These are phyloP conservation scores for Cyphellophora attinorum DNA, from an alignment of 2,329 filamentous ascomycete species.

Conservation along the genomic window DNA sequence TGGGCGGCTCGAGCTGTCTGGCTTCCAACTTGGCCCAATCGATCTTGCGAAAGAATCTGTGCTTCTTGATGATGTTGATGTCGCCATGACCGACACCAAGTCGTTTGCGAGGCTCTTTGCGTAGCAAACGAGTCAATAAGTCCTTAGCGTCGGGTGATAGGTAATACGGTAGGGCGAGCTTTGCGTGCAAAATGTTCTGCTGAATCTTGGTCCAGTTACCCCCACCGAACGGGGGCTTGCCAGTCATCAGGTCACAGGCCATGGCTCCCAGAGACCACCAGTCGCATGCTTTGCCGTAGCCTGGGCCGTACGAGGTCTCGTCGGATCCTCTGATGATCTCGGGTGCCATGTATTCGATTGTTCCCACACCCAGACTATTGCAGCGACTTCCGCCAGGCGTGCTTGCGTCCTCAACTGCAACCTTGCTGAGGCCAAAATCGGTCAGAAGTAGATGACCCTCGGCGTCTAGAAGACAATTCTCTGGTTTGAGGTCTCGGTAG, in stretches of 20 bases:
- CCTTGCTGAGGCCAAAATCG: constrained; percentile 94
- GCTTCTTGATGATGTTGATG: constrained; percentile 72
- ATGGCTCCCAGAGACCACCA: constrained; percentile 98
- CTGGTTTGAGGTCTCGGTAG: constrained; percentile 86
- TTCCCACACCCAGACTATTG: constrained; percentile 77
- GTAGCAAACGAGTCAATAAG: constrained; percentile 75
- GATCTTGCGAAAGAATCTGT: constrained; percentile 94
- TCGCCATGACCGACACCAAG: constrained; percentile 88
- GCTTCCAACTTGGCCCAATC: constrained; percentile 82
- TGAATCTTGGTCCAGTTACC: constrained; percentile 91
- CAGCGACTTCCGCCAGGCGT: constrained; percentile 51
- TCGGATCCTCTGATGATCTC: constrained; percentile 81
- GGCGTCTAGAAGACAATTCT: constrained; percentile 88
- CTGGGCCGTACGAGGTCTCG: constrained; percentile 16
- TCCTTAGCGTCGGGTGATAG: constrained; percentile 88
- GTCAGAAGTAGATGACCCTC: constrained; percentile 90
- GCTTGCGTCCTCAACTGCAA: constrained; percentile 61
- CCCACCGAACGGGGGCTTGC: constrained; percentile 80
- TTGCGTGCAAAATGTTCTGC: constrained; percentile 90
- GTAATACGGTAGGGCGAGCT: constrained; percentile 81
- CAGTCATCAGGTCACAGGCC: constrained; percentile 85
- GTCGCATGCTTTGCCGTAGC: constrained; percentile 86
- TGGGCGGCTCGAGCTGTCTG: constrained; percentile 77
- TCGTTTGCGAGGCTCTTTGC: constrained; percentile 85
- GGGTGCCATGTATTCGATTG: constrained; percentile 97